Percentiles rank a stretch among this genome's conserved stretches.
Conservation (phyloP, 106 monocot genomes). For the Apostasia shenzhenica region DNA sequence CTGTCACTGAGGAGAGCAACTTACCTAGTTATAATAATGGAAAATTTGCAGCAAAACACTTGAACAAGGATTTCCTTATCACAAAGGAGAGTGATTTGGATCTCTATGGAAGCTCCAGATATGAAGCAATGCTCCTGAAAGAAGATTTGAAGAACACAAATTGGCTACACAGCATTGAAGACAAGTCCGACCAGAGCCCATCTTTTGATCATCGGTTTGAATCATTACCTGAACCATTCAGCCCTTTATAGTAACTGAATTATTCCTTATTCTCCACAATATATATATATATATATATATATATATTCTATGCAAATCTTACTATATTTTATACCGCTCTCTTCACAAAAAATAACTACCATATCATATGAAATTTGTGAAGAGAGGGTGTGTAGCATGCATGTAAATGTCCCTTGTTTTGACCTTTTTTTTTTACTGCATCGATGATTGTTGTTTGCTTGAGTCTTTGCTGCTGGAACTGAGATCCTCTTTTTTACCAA, state of each 20-base stretch:
- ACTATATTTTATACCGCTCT: neutral
- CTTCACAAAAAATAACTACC: neutral
- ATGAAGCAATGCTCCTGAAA: slow-evolving; percentile 73
- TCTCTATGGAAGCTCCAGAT: slow-evolving; percentile 63
- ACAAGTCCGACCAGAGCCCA: slow-evolving; percentile 66
- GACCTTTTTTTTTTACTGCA: too few species aligned
- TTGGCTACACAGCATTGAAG: slow-evolving; percentile 84
- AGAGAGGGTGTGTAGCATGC: too few species aligned
- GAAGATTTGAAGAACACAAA: slow-evolving; percentile 85
- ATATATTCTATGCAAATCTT: neutral
- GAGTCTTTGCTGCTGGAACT: too few species aligned
- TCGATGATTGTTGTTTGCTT: too few species aligned
- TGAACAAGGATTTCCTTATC: slow-evolving; percentile 27
- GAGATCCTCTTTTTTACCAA: too few species aligned
- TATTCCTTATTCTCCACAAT: neutral
- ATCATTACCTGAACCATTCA: slow-evolving; percentile 78
- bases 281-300: neutral
- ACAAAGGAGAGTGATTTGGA: slow-evolving; percentile 49
- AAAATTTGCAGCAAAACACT: slow-evolving; percentile 15
- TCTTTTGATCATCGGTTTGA: slow-evolving; percentile 91
- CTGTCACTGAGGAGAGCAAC: slow-evolving; percentile 13
- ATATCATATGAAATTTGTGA: too few species aligned
- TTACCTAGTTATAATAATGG: slow-evolving; percentile 13
- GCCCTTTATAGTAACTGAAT: slow-evolving; percentile 19
- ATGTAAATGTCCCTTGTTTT: too few species aligned